Percentiles rank a stretch among this genome's conserved stretches.
These are phyloP conservation scores for Emmonsiellopsis sp. DNA, from an alignment of 2,329 filamentous ascomycete genomes.

Conservation along the genomic window DNA sequence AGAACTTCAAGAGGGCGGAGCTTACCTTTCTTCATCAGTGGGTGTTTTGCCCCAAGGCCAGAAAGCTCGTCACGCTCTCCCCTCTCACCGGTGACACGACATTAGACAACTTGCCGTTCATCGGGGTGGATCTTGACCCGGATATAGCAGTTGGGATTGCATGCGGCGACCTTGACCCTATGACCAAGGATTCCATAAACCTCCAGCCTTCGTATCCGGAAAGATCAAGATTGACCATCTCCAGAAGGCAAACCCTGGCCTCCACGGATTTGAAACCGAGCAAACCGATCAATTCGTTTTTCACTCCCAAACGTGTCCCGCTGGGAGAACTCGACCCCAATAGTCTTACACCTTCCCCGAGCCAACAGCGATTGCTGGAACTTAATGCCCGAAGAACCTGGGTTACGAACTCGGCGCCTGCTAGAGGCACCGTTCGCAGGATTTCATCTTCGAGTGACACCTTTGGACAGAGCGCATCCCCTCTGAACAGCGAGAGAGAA, in stretches of 20 bases:
- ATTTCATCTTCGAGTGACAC: slow-evolving; percentile 31
- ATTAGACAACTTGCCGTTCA: slow-evolving; percentile 65
- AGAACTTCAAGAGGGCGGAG: slow-evolving; percentile 77
- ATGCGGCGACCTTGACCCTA: slow-evolving; percentile 74
- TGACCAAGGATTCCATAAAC: slow-evolving; percentile 62
- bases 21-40: slow-evolving; percentile 89
- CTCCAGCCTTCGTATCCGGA: slow-evolving; percentile 26
- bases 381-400: slow-evolving; percentile 45
- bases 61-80: slow-evolving; percentile 67
- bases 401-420: slow-evolving; percentile 43
- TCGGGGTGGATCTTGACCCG: slow-evolving; percentile 64
- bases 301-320: slow-evolving; percentile 54
- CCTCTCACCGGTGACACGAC: slow-evolving; percentile 54
- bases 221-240: slow-evolving; percentile 26
- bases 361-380: slow-evolving; percentile 51
- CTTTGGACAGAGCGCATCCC: slow-evolving; percentile 29
- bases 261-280: slow-evolving; percentile 48
- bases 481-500: slow-evolving; percentile 28
- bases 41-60: slow-evolving; percentile 72
- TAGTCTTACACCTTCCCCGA: slow-evolving; percentile 56
- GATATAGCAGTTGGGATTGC: slow-evolving; percentile 67
- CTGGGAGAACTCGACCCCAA: slow-evolving; percentile 61
- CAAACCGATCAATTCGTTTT: slow-evolving; percentile 56
- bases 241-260: slow-evolving; percentile 33
- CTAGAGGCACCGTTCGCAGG: slow-evolving; percentile 25